phyloP scores from a whole-genome alignment of 352 stramenopile species.

The Achlya hypogyna region DNA sequence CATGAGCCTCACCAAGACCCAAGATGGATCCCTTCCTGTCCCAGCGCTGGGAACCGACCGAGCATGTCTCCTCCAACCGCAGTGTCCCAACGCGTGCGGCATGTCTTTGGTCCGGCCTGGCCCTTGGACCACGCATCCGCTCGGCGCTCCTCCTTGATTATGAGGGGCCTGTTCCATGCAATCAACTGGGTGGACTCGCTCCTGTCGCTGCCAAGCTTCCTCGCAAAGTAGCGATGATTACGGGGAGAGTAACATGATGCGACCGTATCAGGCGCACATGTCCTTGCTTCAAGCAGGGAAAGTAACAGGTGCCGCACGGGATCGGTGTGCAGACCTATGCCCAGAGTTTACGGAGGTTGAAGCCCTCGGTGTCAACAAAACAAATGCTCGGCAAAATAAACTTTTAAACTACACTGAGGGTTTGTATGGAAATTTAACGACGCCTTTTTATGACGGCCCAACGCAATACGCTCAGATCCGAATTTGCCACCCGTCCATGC shows the following conservation, averaged over 20 bases:
- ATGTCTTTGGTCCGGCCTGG: too few relatives aligned
- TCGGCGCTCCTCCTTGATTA: too few relatives aligned
- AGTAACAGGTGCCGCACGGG: not conserved
- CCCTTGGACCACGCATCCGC: too few relatives aligned
- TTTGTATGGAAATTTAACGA: not conserved
- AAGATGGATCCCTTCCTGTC: too few relatives aligned
- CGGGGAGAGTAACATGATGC: not conserved
- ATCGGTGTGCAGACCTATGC: not conserved
- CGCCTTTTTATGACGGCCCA: not conserved
- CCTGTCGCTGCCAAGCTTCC: not conserved
- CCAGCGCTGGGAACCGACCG: too few relatives aligned
- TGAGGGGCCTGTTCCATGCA: slow-evolving; percentile 6
- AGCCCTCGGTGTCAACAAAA: not conserved
- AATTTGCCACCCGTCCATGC: not conserved
- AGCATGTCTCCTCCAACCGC: too few relatives aligned
- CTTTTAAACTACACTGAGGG: not conserved
- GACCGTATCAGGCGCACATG: not conserved
- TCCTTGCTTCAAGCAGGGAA: not conserved
- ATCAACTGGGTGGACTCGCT: not conserved
- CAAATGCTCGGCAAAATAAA: not conserved
- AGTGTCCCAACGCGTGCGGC: too few relatives aligned
- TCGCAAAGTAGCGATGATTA: not conserved
- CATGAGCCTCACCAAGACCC: too few relatives aligned
- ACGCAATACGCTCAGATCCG: not conserved
- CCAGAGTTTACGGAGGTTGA: slow-evolving; percentile 6